Base-by-base conservation (phyloP, 768 basidiomycete genomes). In the Coprinopsis strossmayeri region DNA sequence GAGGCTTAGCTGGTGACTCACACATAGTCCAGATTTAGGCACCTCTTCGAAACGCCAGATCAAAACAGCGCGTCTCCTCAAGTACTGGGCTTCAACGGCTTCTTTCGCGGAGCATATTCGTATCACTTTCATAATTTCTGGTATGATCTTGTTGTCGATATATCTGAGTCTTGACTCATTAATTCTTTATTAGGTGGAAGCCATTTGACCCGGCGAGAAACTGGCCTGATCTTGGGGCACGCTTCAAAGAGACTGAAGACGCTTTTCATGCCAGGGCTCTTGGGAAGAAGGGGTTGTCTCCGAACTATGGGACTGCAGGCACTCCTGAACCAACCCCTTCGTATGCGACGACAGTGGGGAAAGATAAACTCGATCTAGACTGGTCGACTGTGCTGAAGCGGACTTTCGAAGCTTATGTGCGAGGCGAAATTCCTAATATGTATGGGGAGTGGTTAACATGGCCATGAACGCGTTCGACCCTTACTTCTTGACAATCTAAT, bases 101-200 rank as follows among this genome's bases (percentile, higher is more conserved):
- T 96, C 73, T 97, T 93, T 77, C 78, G 78, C 57, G 93, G 94
- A 23, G 86, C 91, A 2, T 94, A 87, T 62, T 91, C 88, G 2
- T 95, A 95, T 66, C 91, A 94, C 61, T 96, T 90, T 70, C 92
- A 94, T 65, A 92, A 92, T 61, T 89, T 85, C 66, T 91, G 90
- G 90, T 88, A 45, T 34, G 79, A 46, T 71, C 60, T 20, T 9
- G 10, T 10, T 38, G n/a, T 37, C 42, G 40, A 37, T 26, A 10
- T 34, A 27, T 27, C n/a, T 27, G 12, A 17, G 21, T 11, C 24
- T 37, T 9, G 17, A 34, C 26, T 46, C 30, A 48, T 15, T 46
- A 21, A 32, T 30, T 12, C 37, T 43, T 39, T 11, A 13, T 11
- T 56, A 95, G 92, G 92, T 95, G 92, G 93, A 82, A 87, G 58